Evolutionary conservation across 2,329 filamentous ascomycete genomes (phyloP), one percentile per base, ranked within the genome.

Genomic region (Fusarium metavorans): DNA sequence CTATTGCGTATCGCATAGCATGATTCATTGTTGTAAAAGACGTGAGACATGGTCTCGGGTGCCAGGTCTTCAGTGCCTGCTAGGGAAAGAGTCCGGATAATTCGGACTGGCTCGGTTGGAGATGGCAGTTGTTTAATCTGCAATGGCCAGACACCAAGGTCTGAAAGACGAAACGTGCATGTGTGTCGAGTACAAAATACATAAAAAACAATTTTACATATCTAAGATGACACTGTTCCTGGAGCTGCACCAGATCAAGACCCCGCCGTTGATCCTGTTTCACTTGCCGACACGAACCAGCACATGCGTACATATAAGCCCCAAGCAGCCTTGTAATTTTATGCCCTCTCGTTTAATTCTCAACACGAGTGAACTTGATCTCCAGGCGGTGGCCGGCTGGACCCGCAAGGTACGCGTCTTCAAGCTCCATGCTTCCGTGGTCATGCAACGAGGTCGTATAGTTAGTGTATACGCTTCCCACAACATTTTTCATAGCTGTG

Each of bases 401-500:
- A 2, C 50, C 50, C 3, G 50, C 50, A 23, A 56, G 30, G 27
- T 56, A 56, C 27, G 50, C 16, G 13, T 56, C 50, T 25, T 56
- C 50, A 32, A 56, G 18, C 27, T 56, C 30, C 50, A 56, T 56
- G 50, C 30, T 56, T 13, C 50, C 50, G 4, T 56, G 50, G n/a
- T 56, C 30, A 35, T 56, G 50, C 6, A 56, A 10, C 11, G 50
- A 32, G 30, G 30, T 56, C 11, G 30, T 34, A 32, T 14, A 56
- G 30, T 56, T 56, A 4, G 50, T 56, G 11, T 56, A 56, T 3
- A 56, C 50, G 16, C 50, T 56, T 0, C 50, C 50, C 20, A 56
- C 50, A 16, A 56, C 50, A 56, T 56, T 56, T 16, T 56, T 56
- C 30, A 56, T 54, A 20, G 50, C 50, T 54, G 10, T 34, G 6